phyloP scores from a whole-genome alignment of 148 eudicot genomes.

The Chenopodium album region DNA sequence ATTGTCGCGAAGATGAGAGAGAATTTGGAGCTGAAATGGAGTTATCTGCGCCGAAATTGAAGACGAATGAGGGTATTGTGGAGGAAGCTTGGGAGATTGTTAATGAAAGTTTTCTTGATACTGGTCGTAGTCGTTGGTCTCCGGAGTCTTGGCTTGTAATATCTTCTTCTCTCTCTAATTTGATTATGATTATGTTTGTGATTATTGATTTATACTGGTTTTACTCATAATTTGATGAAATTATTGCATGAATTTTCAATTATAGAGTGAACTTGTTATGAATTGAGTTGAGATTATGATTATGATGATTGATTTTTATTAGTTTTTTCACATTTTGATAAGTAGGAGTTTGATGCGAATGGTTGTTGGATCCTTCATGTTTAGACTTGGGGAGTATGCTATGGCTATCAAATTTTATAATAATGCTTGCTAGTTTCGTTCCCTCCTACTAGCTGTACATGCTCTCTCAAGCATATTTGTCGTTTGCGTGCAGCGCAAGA shows the following conservation, averaged over 20 bases:
- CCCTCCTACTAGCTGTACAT: neutral
- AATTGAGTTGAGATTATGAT: neutral
- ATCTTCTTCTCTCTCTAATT: slow-evolving; percentile 1
- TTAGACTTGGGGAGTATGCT: neutral
- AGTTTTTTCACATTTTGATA: neutral
- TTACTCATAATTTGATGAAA: neutral
- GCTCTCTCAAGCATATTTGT: slow-evolving; percentile 9
- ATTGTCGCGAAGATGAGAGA: slow-evolving; percentile 42
- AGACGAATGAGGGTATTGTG: slow-evolving; percentile 62
- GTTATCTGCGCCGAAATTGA: slow-evolving; percentile 20
- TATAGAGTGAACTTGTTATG: neutral
- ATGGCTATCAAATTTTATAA: neutral
- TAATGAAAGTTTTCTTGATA: slow-evolving; percentile 58
- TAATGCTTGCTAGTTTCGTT: neutral
- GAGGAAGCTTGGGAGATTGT: slow-evolving; percentile 97
- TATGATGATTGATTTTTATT: neutral
- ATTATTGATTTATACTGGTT: neutral
- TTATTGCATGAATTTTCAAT: neutral
- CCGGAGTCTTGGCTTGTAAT: slow-evolving; percentile 77
- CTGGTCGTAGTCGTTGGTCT: slow-evolving; percentile 63
- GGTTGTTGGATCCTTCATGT: neutral
- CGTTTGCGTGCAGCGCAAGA: slow-evolving; percentile 57
- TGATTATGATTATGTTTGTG: neutral
- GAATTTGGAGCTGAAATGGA: slow-evolving; percentile 20
- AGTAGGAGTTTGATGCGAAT: neutral